Conservation (phyloP, 495 filamentous ascomycete species). For the Eremomyces bilateralis region DNA sequence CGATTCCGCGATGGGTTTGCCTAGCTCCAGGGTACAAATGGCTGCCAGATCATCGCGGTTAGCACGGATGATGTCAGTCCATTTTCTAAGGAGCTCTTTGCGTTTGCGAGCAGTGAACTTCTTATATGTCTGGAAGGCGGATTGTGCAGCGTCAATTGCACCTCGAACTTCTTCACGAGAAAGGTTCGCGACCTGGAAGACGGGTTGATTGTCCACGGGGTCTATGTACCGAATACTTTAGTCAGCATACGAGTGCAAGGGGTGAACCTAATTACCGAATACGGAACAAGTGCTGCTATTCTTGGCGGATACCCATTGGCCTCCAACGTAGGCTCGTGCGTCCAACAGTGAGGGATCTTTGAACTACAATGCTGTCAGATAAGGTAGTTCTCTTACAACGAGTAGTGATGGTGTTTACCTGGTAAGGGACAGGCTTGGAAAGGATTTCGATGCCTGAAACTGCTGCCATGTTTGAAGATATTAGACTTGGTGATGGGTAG, state of each 20-base stretch:
- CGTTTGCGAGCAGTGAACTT: slow-evolving; percentile 36
- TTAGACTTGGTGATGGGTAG: no score
- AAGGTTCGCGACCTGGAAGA: slow-evolving; percentile 25
- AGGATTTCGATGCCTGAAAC: no score
- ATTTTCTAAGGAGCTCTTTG: slow-evolving; percentile 37
- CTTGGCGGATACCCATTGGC: slow-evolving; percentile 41
- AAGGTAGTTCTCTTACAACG: no score
- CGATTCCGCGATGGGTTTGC: slow-evolving; percentile 26
- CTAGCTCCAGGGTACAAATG: slow-evolving; percentile 26
- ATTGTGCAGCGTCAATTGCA: slow-evolving; percentile 34
- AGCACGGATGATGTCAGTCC: slow-evolving; percentile 20
- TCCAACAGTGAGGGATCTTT: slow-evolving; percentile 36
- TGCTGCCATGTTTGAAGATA: no score
- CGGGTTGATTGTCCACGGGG: background rate
- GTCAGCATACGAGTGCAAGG: slow-evolving; percentile 22
- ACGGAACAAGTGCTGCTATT: no score
- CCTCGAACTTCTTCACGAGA: slow-evolving; percentile 35
- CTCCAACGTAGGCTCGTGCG: slow-evolving; percentile 32
- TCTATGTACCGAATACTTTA: background rate
- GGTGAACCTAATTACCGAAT: slow-evolving; percentile 41
- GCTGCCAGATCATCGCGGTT: slow-evolving; percentile 24
- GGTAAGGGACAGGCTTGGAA: no score
- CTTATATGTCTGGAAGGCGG: slow-evolving; percentile 37
- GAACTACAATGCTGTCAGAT: no score
- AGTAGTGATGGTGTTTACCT: no score